Base-by-base conservation (phyloP, 805 yeast genomes). In the Wickerhamomyces chaumierensis region DNA sequence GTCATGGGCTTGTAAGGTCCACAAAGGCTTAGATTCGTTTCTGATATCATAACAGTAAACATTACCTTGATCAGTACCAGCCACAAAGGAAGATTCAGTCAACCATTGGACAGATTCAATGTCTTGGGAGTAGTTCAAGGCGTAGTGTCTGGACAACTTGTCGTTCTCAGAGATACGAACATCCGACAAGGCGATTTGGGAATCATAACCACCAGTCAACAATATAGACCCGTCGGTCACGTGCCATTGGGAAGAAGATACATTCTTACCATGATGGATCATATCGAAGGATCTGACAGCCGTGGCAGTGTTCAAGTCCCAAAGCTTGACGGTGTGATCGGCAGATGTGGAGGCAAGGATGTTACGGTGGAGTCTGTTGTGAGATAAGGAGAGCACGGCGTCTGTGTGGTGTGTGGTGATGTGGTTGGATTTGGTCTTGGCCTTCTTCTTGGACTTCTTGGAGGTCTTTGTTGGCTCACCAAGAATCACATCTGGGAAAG, bases 1-100 rank as follows among this genome's bases (percentile, higher is more conserved):
- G 62, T 92, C 97, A 58, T 92, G 98, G 2, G 97, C 97, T 60
- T 92, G 95, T 49, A 92, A 68, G 3, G 95, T 85, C 98, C 98
- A 92, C 25, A 90, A 52, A 16, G 96, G 88, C 41, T 68, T 63
- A 35, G 68, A 70, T 31, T 68, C 73, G 37, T 63, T 64, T 58
- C 95, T 75, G 34, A 85, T 81, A 59, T 90, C 98, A 52, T 81
- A 90, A 44, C 90, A 81, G 64, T 85, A 85, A 19, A 92, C 75
- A 52, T 78, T 78, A 57, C 98, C 98, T 46, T 73, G 70, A 58
- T 92, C 98, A 20, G 96, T 86, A 53, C 96, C 95, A 32, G 87
- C 92, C 53, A 78, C 75, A 57, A 90, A 81, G 21, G 65, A 56
- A 40, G 64, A 61, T 21, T 71, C 73, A 25, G 75, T 65, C 11